phyloP scores from a whole-genome alignment of 495 filamentous ascomycete genomes.

The Trichoderma virens region DNA sequence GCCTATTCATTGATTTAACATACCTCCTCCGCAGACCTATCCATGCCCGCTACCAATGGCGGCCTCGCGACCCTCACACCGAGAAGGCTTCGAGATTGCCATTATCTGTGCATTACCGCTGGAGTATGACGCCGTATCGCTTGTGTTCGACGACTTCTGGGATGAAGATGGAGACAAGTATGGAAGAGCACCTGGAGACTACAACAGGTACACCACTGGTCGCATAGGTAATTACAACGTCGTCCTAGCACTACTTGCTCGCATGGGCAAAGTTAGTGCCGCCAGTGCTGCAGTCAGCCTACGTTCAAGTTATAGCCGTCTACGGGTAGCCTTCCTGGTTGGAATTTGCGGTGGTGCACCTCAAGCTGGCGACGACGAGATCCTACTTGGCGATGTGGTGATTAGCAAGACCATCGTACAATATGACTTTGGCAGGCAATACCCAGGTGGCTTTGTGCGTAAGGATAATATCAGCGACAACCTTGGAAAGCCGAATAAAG shows the following conservation, averaged over 20 bases:
- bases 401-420: slow-evolving; percentile 33
- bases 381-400: slow-evolving; percentile 39
- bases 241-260: slow-evolving; percentile 25
- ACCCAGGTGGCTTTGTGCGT: slow-evolving; percentile 22
- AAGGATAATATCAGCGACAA: slow-evolving; percentile 25
- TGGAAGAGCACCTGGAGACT: slow-evolving; percentile 20
- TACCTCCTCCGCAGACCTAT: too few relatives aligned
- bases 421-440: slow-evolving; percentile 32
- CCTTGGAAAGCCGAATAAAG: slow-evolving; percentile 22
- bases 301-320: slow-evolving; percentile 22
- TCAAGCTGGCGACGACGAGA: slow-evolving; percentile 13
- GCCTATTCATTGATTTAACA: too few relatives aligned
- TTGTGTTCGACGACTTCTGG: slow-evolving; percentile 28
- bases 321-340: slow-evolving; percentile 21
- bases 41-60: too few relatives aligned
- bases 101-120: too few relatives aligned
- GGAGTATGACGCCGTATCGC: too few relatives aligned
- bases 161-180: slow-evolving; percentile 19
- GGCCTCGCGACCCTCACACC: too few relatives aligned
- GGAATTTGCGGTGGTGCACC: slow-evolving; percentile 32
- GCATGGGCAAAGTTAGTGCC: slow-evolving; percentile 29
- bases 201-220: slow-evolving; percentile 31
- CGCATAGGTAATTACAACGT: slow-evolving; percentile 30
- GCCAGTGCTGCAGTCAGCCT: slow-evolving; percentile 23
- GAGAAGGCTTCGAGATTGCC: too few relatives aligned